phyloP scores from a whole-genome alignment of 495 filamentous ascomycete genomes.

The Friedmanniomyces simplex region DNA sequence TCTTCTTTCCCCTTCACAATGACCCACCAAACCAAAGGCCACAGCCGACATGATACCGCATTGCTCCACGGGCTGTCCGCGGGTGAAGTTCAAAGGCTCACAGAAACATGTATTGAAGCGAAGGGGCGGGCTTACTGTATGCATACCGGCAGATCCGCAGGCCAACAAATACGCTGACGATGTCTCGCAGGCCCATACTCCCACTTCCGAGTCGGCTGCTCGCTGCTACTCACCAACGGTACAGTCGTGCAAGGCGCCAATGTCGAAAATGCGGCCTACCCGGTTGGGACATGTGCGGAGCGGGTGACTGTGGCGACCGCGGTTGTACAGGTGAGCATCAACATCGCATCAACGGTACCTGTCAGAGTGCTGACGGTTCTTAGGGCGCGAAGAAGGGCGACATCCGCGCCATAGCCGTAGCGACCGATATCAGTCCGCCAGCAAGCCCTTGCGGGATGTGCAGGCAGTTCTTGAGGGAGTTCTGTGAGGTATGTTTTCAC shows the following conservation, averaged over 20 bases:
- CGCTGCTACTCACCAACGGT: slow-evolving; percentile 56
- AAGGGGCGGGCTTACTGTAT: slow-evolving; percentile 70
- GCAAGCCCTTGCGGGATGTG: slow-evolving; percentile 44
- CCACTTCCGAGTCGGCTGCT: slow-evolving; percentile 80
- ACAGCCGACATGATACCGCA: slow-evolving; percentile 21
- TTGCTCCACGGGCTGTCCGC: slow-evolving; percentile 42
- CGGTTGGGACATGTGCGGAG: slow-evolving; percentile 92
- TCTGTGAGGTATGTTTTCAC: slow-evolving; percentile 31
- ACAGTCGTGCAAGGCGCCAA: slow-evolving; percentile 58
- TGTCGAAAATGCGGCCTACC: slow-evolving; percentile 88
- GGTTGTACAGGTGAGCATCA: slow-evolving; percentile 38
- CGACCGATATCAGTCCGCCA: slow-evolving; percentile 54
- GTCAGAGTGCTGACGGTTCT: background rate
- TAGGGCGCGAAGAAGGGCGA: slow-evolving; percentile 43
- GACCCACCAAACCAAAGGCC: slow-evolving; percentile 11
- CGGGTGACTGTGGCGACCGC: slow-evolving; percentile 72
- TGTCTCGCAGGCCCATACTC: slow-evolving; percentile 64
- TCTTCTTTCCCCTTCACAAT: slow-evolving; percentile 7
- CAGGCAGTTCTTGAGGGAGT: slow-evolving; percentile 38
- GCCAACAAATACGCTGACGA: background rate
- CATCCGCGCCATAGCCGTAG: slow-evolving; percentile 78
- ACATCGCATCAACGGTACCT: slow-evolving; percentile 30
- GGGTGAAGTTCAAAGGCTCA: slow-evolving; percentile 52
- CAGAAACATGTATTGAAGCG: slow-evolving; percentile 47
- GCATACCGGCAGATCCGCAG: slow-evolving; percentile 11